Evolutionary conservation across 2,329 filamentous ascomycete species (phyloP).

Genomic region (Ophiosphaerella korrae): DNA sequence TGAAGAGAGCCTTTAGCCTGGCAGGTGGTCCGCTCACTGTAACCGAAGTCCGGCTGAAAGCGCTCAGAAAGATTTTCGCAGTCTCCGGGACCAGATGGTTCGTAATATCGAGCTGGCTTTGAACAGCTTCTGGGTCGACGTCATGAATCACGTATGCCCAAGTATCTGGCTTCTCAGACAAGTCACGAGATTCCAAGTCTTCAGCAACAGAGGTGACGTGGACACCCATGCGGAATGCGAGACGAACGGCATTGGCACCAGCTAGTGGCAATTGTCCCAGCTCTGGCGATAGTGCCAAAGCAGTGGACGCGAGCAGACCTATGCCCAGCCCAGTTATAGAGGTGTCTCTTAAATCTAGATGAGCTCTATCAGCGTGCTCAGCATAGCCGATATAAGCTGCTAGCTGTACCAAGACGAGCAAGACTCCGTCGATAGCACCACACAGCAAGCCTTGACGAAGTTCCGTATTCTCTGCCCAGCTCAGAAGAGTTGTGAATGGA

Average conservation of each 20-base stretch:
- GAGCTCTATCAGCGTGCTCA: too few species aligned
- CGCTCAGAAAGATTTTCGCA: constrained; percentile 34
- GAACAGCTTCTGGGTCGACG: constrained; percentile 37
- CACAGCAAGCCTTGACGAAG: constrained; percentile 51
- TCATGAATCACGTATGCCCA: constrained; percentile 53
- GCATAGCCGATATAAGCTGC: too few species aligned
- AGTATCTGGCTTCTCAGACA: too few species aligned
- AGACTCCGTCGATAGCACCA: constrained; percentile 48
- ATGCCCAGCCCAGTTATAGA: too few species aligned
- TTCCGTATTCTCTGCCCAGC: constrained; percentile 39
- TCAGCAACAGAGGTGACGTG: constrained; percentile 51
- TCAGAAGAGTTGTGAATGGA: constrained; percentile 47
- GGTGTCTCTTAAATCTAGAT: too few species aligned
- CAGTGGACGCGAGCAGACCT: too few species aligned
- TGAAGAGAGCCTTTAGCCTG: constrained; percentile 30
- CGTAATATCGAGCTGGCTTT: constrained; percentile 47
- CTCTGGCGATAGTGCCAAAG: constrained; percentile 46
- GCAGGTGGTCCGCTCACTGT: constrained; percentile 41
- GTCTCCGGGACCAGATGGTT: constrained; percentile 21
- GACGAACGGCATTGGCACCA: constrained; percentile 51
- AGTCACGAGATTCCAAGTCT: constrained; percentile 44
- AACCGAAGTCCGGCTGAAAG: constrained; percentile 29
- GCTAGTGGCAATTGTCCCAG: constrained; percentile 48
- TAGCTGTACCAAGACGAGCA: too few species aligned
- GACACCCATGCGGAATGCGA: constrained; percentile 56